A percentile compares a stretch with the other conserved stretches of the same genome.
Evolutionary conservation across 23 red algal species (phyloP).

Genomic region (Agarophyton chilense): DNA sequence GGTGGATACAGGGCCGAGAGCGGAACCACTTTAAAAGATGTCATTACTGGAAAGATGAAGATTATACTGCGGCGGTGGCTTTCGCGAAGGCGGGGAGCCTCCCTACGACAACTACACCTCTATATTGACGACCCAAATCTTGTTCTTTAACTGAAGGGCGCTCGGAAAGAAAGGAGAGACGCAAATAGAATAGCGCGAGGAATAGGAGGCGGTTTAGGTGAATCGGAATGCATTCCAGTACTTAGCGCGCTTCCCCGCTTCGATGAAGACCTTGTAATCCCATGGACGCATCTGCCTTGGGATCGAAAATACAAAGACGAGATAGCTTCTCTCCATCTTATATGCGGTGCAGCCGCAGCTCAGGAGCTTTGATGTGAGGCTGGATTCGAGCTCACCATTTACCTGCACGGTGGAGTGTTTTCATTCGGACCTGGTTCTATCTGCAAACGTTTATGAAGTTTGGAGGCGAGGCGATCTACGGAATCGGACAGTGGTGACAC

Average conservation of each 20-base stretch:
- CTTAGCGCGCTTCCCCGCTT: not conserved
- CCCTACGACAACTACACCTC: not conserved
- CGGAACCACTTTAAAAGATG: not conserved
- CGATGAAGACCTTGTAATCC: not conserved
- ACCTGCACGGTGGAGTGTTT: not conserved
- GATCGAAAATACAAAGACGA: not conserved
- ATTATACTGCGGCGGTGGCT: not conserved
- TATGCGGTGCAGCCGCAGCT: not conserved
- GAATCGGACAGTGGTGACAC: not conserved
- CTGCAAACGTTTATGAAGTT: not conserved
- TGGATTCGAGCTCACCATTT: not conserved
- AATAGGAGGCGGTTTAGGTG: too few species aligned
- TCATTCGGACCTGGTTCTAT: too few species aligned
- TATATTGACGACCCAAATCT: not conserved
- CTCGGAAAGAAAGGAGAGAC: not conserved
- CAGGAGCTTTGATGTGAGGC: not conserved
- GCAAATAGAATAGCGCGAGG: not conserved
- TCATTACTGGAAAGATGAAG: constrained; percentile 19
- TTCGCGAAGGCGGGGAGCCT: not conserved
- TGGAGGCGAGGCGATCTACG: not conserved
- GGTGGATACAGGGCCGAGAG: not conserved
- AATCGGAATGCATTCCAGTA: not conserved
- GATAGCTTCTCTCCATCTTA: not conserved
- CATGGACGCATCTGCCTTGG: not conserved
- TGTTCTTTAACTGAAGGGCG: not conserved